Evolutionary conservation across 495 filamentous ascomycete species (phyloP).

Genomic region (Penicillium soppii): DNA sequence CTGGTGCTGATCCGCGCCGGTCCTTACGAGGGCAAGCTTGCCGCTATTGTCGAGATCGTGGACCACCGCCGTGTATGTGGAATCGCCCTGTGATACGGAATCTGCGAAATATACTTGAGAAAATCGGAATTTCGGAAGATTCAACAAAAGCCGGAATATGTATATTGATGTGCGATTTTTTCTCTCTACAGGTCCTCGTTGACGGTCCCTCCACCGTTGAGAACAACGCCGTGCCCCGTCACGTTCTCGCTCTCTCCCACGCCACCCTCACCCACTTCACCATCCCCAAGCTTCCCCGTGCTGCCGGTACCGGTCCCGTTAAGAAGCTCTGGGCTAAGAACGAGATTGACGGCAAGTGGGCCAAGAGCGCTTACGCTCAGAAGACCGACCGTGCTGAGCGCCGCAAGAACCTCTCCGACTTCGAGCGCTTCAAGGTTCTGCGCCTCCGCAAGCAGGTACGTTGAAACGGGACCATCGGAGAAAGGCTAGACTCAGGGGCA

Average conservation of each 20-base stretch:
- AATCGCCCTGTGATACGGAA: constrained; percentile 11
- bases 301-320: constrained; percentile 76
- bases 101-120: constrained; percentile 8
- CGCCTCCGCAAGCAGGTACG: constrained; percentile 92
- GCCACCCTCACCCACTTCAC: constrained; percentile 88
- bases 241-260: constrained; percentile 73
- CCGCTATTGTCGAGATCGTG: constrained; percentile 96
- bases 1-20: constrained; percentile 79
- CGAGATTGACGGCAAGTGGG: constrained; percentile 88
- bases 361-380: constrained; percentile 85
- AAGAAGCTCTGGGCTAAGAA: constrained; percentile 82
- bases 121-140: constrained; percentile 9
- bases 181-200: constrained; percentile 72
- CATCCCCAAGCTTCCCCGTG: constrained; percentile 84
- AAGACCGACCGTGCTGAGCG: constrained; percentile 76
- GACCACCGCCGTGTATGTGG: constrained; percentile 98
- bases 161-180: constrained; percentile 36
- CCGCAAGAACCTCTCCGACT: constrained; percentile 90
- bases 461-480: constrained; percentile 16
- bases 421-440: constrained; percentile 99
- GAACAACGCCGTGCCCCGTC: constrained; percentile 76
- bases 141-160: constrained; percentile 4
- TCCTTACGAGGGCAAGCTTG: constrained; percentile 80
- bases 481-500: background rate
- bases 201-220: constrained; percentile 84